Percentiles rank a stretch among this genome's conserved stretches.
Conservation (phyloP, 495 filamentous ascomycete genomes). For the Friedmanniomyces endolithicus region DNA sequence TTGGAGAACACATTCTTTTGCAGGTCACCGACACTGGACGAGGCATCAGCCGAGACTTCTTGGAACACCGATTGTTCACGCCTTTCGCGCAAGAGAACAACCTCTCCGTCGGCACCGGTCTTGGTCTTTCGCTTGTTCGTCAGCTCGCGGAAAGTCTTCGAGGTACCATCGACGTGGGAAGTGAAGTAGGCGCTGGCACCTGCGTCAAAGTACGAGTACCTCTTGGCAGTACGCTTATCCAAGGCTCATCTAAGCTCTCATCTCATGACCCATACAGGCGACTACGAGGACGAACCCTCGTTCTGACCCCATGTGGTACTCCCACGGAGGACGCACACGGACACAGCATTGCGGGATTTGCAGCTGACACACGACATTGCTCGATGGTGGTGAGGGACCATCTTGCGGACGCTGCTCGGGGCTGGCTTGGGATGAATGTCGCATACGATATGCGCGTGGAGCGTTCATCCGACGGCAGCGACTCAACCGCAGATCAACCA, state of each 20-base stretch:
- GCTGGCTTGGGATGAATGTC: not conserved
- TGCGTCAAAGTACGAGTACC: slow-evolving; percentile 14
- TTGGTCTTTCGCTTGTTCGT: slow-evolving; percentile 23
- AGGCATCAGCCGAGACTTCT: slow-evolving; percentile 21
- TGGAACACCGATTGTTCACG: slow-evolving; percentile 19
- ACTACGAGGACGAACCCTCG: not conserved
- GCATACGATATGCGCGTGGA: not conserved
- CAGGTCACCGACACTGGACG: slow-evolving; percentile 21
- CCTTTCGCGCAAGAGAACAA: slow-evolving; percentile 25
- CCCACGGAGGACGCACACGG: not conserved
- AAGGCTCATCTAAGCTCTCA: not conserved
- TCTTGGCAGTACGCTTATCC: not conserved
- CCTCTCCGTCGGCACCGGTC: slow-evolving; percentile 20
- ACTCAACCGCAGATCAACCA: not conserved
- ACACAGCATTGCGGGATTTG: not conserved
- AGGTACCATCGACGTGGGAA: slow-evolving; percentile 20
- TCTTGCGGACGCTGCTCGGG: not conserved
- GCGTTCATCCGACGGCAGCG: not conserved
- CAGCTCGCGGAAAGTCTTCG: slow-evolving; percentile 18
- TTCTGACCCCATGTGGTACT: not conserved
- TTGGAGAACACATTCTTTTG: slow-evolving; percentile 6
- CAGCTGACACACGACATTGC: not conserved
- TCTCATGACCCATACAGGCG: not conserved
- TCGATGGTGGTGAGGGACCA: not conserved
- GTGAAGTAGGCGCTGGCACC: slow-evolving; percentile 13